Evolutionary conservation across 1,284 basidiomycete genomes (phyloP), one percentile per base, ranked within the genome.

Genomic region (Hypsizygus ulmarius): DNA sequence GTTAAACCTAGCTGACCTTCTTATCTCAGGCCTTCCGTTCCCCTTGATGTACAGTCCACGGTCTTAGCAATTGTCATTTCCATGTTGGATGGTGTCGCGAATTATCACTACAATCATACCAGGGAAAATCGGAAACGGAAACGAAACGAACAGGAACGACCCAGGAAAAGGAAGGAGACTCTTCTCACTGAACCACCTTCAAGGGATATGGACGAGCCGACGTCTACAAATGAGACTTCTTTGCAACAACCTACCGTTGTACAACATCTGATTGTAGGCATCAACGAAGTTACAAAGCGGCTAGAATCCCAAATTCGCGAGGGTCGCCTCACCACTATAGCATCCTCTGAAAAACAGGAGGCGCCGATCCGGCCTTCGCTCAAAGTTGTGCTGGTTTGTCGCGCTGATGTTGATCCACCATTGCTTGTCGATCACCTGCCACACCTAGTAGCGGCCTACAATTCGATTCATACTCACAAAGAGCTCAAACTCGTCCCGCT

Each of bases 221-320:
- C n/a, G 25, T 14, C 32, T 14, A 25, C 39, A 21, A 39, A 9
- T 8, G 32, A 30, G 28, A 32, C 43, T 19, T 42, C 50, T 39
- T 15, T 33, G 14, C 59, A 58, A 35, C 54, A 60, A 12, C 80
- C 81, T 2, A 52, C 64, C 7, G 64, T 82, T 18, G 64, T 83
- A 10, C 54, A 72, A 9, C 77, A 86, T 60, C 56, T 89, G 34
- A 69, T 77, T 1, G 64, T 87, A 36, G 92, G 92, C 9, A 85
- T 94, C 56, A 95, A 93, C 59, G 75, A 82, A 59, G 87, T 92
- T 6, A 90, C 90, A 16, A 88, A 82, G 64, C 70, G 71, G 14
- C 71, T 95, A 9, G 92, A 95, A 65, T 55, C 50, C 3, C 79
- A 87, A 53, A 72, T 80, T 15, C 59, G 53, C 25, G 50, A 54